Conservation (phyloP, 139 green algal genomes). For the Chlamydomonas sphaeroides region DNA sequence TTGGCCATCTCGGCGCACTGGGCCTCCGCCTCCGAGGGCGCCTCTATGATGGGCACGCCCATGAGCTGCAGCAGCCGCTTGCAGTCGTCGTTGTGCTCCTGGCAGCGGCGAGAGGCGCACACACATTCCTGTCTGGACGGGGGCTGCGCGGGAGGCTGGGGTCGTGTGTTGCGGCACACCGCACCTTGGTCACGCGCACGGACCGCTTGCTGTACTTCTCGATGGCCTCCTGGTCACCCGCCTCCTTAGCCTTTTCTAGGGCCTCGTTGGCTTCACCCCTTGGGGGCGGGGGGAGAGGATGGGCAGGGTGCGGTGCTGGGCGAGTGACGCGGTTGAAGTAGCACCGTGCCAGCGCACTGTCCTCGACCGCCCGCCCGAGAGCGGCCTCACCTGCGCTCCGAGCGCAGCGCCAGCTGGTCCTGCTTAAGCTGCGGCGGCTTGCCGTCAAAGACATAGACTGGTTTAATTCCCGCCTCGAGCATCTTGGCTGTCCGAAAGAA, state of each 20-base stretch:
- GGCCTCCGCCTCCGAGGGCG: slow-evolving; percentile 95
- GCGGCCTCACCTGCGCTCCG: slow-evolving; percentile 39
- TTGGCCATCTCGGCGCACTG: slow-evolving; percentile 57
- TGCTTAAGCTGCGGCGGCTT: slow-evolving; percentile 94
- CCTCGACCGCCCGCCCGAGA: too few relatives aligned
- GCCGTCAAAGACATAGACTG: slow-evolving; percentile 99
- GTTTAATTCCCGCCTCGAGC: slow-evolving; percentile 95
- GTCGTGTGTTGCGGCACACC: too few relatives aligned
- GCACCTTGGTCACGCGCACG: slow-evolving; percentile 63
- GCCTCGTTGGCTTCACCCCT: slow-evolving; percentile 62
- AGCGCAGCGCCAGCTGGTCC: slow-evolving; percentile 78
- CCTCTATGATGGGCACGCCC: slow-evolving; percentile 90
- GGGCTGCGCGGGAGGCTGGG: background rate
- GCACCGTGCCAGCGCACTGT: too few relatives aligned
- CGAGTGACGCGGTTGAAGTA: too few relatives aligned
- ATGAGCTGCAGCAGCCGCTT: slow-evolving; percentile 92
- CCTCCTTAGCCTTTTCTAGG: slow-evolving; percentile 78
- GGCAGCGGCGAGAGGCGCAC: background rate
- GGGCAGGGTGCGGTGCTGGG: background rate
- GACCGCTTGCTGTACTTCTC: slow-evolving; percentile 98
- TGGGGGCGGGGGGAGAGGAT: background rate
- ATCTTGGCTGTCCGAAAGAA: slow-evolving; percentile 95
- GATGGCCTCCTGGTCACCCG: slow-evolving; percentile 86
- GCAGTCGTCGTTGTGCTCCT: slow-evolving; percentile 97
- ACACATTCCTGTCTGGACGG: too few relatives aligned